Conservation (phyloP, 768 basidiomycete genomes). For the Phaffia australis region DNA sequence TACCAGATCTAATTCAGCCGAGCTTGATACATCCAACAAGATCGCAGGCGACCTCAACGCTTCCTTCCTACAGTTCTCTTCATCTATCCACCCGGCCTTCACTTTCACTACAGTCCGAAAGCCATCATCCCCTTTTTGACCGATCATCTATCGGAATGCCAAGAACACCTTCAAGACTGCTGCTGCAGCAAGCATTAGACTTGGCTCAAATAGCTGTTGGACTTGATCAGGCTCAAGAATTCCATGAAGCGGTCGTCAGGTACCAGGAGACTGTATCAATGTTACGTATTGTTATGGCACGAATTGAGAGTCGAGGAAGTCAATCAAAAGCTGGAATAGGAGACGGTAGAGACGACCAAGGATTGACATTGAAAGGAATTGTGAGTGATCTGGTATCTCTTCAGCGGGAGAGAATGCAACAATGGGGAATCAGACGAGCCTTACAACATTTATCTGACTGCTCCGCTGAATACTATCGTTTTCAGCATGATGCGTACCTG, state of each 20-base stretch:
- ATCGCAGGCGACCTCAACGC: too few species aligned
- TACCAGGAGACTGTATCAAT: slow-evolving; percentile 3
- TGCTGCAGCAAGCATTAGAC: slow-evolving; percentile 5
- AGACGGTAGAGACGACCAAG: slow-evolving; percentile 4
- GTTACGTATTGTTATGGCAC: slow-evolving; percentile 8
- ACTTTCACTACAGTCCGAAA: too few species aligned
- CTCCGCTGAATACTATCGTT: too few species aligned
- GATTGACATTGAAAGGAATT: slow-evolving; percentile 5
- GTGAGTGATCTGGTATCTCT: not conserved
- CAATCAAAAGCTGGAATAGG: not conserved
- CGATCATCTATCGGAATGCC: not conserved
- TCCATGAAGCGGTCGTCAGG: slow-evolving; percentile 2
- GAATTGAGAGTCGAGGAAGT: slow-evolving; percentile 6
- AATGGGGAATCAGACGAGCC: too few species aligned
- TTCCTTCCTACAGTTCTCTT: too few species aligned
- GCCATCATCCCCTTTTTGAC: too few species aligned
- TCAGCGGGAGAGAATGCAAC: not conserved
- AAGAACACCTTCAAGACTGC: slow-evolving; percentile 4
- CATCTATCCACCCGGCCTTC: too few species aligned
- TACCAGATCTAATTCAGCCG: too few species aligned
- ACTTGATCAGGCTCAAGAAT: slow-evolving; percentile 4
- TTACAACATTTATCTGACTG: not conserved
- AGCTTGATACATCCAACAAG: too few species aligned
- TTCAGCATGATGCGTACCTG: slow-evolving; percentile 12
- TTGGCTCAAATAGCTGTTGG: slow-evolving; percentile 8